Conservation (phyloP, 768 basidiomycete species). For the Coprinopsis cinerea region DNA sequence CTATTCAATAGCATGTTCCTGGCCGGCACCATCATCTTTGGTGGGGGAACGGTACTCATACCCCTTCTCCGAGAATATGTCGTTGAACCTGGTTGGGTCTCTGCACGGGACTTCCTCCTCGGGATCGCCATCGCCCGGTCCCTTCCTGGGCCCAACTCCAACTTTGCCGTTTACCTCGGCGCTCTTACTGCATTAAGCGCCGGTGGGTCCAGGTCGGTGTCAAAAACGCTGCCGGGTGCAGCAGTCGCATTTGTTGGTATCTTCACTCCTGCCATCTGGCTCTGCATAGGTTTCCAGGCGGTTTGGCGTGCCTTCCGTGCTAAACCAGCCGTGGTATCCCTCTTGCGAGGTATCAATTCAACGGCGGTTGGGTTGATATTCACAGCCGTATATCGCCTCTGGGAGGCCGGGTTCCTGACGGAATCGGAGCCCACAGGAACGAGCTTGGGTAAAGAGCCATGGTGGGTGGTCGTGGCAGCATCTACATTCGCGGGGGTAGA, state of each 20-base stretch:
- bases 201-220: conserved; percentile 18
- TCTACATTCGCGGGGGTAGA: conserved; percentile 34
- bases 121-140: conserved; percentile 46
- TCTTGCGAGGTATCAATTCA: conserved; percentile 35
- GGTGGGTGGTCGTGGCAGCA: conserved; percentile 41
- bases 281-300: conserved; percentile 31
- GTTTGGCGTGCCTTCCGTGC: conserved; percentile 28
- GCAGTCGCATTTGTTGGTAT: conserved; percentile 45
- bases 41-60: conserved; percentile 53
- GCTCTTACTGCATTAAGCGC: conserved; percentile 31
- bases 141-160: conserved; percentile 52
- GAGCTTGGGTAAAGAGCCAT: conserved; percentile 34
- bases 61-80: conserved; percentile 47
- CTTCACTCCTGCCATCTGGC: conserved; percentile 40
- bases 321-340: conserved; percentile 22
- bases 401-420: conserved; percentile 33
- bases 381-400: conserved; percentile 34
- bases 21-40: conserved; percentile 44
- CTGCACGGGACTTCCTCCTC: conserved; percentile 47
- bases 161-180: conserved; percentile 48
- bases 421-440: conserved; percentile 19
- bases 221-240: conserved; percentile 32
- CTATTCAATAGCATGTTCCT: conserved; percentile 45
- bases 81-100: conserved; percentile 46
- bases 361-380: conserved; percentile 38